Conservation (phyloP, 441 rosid genomes). For the Macaranga tanarius region DNA sequence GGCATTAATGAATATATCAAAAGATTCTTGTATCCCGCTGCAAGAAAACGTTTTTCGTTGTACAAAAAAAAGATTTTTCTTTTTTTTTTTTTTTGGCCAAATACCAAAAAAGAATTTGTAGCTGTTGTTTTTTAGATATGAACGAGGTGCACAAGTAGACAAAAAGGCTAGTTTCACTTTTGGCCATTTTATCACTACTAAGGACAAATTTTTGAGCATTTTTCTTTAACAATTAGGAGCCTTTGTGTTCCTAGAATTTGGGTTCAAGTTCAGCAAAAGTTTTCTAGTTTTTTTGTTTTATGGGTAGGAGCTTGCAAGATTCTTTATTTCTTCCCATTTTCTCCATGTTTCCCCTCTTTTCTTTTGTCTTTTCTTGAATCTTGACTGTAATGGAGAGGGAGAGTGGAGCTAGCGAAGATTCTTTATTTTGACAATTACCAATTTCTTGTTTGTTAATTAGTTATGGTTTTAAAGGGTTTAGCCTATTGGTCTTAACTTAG, state of each 20-base stretch:
- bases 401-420: neutral
- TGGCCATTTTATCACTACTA: neutral
- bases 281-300: neutral
- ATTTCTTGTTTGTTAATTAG: neutral
- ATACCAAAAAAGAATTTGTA: no score
- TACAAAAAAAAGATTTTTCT: no score
- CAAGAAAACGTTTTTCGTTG: neutral
- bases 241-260: conserved; percentile 15
- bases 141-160: conserved; percentile 16
- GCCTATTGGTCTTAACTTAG: no score
- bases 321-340: no score
- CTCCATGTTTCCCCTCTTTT: neutral
- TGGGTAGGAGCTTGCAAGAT: neutral
- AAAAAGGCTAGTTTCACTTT: neutral
- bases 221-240: neutral
- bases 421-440: conserved; percentile 1
- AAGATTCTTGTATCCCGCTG: conserved; percentile 4
- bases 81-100: no score
- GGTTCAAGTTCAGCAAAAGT: conserved; percentile 13
- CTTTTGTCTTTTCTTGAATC: neutral
- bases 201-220: neutral
- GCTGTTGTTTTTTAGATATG: conserved; percentile 12
- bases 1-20: conserved; percentile 22
- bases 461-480: no score
- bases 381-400: neutral